A percentile compares a stretch with the other conserved stretches of the same genome.
These are phyloP conservation scores for Leccinum subgranulosum DNA, from an alignment of 768 basidiomycete species.

Conservation along the genomic window DNA sequence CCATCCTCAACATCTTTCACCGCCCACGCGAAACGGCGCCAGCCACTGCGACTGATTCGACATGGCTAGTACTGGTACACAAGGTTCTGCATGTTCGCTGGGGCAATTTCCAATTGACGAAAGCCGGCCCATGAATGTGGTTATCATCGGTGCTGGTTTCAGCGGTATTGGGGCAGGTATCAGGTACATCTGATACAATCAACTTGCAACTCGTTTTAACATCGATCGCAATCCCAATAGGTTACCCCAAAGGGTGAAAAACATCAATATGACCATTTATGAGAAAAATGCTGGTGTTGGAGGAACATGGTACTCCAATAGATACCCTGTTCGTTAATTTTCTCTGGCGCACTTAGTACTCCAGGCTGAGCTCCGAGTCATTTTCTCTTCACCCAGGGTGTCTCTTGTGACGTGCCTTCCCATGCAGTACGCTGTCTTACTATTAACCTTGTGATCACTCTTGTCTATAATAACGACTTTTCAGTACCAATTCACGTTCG, in stretches of 20 bases:
- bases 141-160: conserved; percentile 57
- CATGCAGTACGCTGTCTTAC: conserved; percentile 41
- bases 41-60: neutral
- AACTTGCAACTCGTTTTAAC: neutral
- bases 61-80: neutral
- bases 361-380: neutral
- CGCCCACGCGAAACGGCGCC: neutral
- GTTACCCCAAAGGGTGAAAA: conserved; percentile 50
- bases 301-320: conserved; percentile 59
- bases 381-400: conserved; percentile 32
- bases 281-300: conserved; percentile 59
- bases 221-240: conserved; percentile 24
- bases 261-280: conserved; percentile 54
- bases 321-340: conserved; percentile 42
- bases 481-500: conserved; percentile 60
- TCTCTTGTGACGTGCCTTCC: conserved; percentile 62
- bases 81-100: conserved; percentile 13
- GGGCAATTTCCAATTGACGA: conserved; percentile 52
- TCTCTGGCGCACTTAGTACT: neutral
- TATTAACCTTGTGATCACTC: neutral
- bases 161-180: conserved; percentile 60
- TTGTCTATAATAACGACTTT: neutral
- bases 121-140: conserved; percentile 50
- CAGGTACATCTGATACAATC: conserved; percentile 32
- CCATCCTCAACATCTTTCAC: neutral